Base-by-base conservation (phyloP, 495 filamentous ascomycete species). In the Xylaria scruposa region DNA sequence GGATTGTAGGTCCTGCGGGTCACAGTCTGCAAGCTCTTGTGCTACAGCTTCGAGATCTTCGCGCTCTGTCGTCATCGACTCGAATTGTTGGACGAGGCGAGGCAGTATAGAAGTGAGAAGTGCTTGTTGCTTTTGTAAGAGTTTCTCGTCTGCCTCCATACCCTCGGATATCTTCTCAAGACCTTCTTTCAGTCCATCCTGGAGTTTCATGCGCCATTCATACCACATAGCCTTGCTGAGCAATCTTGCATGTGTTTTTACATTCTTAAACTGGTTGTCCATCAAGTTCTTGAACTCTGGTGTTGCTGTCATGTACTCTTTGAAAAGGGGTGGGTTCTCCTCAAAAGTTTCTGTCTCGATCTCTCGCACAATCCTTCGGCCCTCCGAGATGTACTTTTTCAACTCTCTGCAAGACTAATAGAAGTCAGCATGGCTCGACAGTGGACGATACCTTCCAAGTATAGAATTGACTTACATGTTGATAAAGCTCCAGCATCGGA, bases 221-320 rank as follows among this genome's bases (percentile, higher is more conserved):
- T 99, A 98, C 97, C 97, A 99, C 80, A 94, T 95, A 47, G 90
- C 93, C 78, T 97, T 97, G 83, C 95, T 97, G 15, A 93, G 86
- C 6, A 97, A 85, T 51, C 97, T 85, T 3, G 97, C 92, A 78
- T 98, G 91, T 0, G 93, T 97, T 83, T 97, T 98, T 76, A 97
- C 91, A 72, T 97, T 97, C 79, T 95, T 95, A 82, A 99, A 95
- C 78, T 98, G 96, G 71, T 92, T 95, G 81, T 99, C 95, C 91
- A 99, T 95, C 60, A 96, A 86, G 1, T 88, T 79, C 74, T 91
- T 92, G 72, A 97, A 86, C 62, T 96, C 92, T n/a, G 93, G 89
- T 7, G 93, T 85, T n/a, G 95, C 95, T 0, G 88, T 89, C 64
- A 95, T 88, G 76, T 98, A 99, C 81, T 98, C 97, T 53, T 88